Evolutionary conservation across 108 stramenopile genomes (phyloP).

Genomic region (Cyclotella baltica): DNA sequence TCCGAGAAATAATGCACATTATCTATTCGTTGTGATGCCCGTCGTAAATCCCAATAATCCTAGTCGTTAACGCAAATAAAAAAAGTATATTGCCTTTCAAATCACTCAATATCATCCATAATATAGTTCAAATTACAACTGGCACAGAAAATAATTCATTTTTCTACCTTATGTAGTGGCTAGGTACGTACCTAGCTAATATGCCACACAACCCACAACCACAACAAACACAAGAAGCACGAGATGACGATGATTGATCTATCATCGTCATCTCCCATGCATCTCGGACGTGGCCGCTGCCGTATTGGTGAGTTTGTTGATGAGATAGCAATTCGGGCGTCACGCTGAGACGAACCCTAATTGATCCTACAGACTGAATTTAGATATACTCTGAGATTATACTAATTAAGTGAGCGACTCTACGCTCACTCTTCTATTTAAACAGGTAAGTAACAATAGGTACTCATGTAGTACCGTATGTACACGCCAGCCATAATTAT

Average conservation of each 20-base stretch:
- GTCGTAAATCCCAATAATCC: neutral
- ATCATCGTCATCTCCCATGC: neutral
- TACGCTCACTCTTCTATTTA: neutral
- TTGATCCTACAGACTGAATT: conserved; percentile 5
- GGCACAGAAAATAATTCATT: conserved; percentile 1
- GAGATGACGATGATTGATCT: neutral
- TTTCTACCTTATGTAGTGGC: neutral
- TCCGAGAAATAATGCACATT: conserved; percentile 1
- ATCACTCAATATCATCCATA: neutral
- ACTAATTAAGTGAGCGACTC: conserved; percentile 1
- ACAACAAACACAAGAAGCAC: neutral
- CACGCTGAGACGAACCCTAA: conserved; percentile 11
- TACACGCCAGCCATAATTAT: conserved; percentile 1
- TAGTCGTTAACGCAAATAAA: conserved; percentile 1
- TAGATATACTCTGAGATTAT: conserved; percentile 6
- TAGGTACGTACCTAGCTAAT: neutral
- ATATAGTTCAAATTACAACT: conserved; percentile 1
- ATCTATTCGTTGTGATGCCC: neutral
- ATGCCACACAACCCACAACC: neutral
- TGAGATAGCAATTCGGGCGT: neutral
- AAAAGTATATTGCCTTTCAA: neutral
- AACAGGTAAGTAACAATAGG: conserved; percentile 5
- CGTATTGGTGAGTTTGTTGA: conserved; percentile 6
- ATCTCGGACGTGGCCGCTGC: neutral
- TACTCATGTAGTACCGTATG: conserved; percentile 5